Conservation (phyloP, 805 yeast genomes). For the Scheffersomyces lignosus region DNA sequence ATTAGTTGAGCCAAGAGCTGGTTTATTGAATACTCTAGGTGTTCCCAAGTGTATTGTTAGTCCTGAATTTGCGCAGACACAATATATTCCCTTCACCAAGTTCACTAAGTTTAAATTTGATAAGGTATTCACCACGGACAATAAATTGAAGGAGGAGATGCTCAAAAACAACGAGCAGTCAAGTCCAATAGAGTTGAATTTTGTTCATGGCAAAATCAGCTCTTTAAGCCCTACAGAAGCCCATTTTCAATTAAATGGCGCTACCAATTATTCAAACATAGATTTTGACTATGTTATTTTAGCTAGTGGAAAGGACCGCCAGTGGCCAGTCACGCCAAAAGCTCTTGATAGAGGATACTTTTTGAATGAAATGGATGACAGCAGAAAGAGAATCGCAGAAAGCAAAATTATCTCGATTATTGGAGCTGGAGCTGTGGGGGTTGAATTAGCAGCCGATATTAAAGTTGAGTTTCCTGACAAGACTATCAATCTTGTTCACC, state of each 20-base stretch:
- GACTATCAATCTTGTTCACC: slow-evolving; percentile 40
- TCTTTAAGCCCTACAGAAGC: slow-evolving; percentile 12
- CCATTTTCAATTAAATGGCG: slow-evolving; percentile 12
- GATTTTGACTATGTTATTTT: slow-evolving; percentile 45
- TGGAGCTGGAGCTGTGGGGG: slow-evolving; percentile 56
- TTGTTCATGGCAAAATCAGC: slow-evolving; percentile 15
- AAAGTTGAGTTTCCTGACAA: slow-evolving; percentile 37
- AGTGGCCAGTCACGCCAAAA: slow-evolving; percentile 54
- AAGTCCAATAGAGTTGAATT: slow-evolving; percentile 5
- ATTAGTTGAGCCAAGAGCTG: slow-evolving; percentile 41
- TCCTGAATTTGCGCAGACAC: slow-evolving; percentile 31
- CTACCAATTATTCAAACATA: slow-evolving; percentile 12
- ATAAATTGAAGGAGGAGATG: slow-evolving; percentile 3
- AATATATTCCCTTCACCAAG: slow-evolving; percentile 23
- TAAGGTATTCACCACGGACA: slow-evolving; percentile 17
- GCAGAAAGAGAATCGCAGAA: slow-evolving; percentile 24
- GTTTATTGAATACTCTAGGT: slow-evolving; percentile 41
- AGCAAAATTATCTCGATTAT: slow-evolving; percentile 40
- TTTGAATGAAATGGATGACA: slow-evolving; percentile 39
- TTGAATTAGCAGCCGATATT: slow-evolving; percentile 51
- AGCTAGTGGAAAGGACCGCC: slow-evolving; percentile 49
- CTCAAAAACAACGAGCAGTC: slow-evolving; percentile 4
- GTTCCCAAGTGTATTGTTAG: slow-evolving; percentile 39
- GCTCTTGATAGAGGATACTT: slow-evolving; percentile 35
- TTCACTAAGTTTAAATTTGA: slow-evolving; percentile 16